Conservation (phyloP, 805 yeast species). For the Kuraishia piskuri region DNA sequence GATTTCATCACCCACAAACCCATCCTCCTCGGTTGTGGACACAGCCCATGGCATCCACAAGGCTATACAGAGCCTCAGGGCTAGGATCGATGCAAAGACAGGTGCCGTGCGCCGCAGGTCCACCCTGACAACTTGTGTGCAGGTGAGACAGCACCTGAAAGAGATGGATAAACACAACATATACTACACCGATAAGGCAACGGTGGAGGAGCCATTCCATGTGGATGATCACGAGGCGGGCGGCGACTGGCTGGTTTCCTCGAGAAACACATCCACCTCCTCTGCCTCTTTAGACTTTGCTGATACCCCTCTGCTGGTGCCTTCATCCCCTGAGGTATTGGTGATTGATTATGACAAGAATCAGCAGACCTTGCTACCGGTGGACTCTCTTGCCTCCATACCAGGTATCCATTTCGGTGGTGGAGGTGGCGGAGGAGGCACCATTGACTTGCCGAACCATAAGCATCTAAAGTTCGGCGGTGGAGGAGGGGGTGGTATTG, state of each 20-base stretch:
- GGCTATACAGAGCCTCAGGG: neutral
- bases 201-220: neutral
- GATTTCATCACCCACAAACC: neutral
- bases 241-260: neutral
- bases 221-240: neutral
- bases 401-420: slow-evolving; percentile 1
- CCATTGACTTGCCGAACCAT: neutral
- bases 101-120: neutral
- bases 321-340: neutral
- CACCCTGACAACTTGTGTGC: slow-evolving; percentile 1
- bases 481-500: neutral
- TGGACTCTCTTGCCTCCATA: neutral
- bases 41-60: neutral
- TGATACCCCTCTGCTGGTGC: neutral
- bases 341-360: neutral
- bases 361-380: neutral
- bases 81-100: neutral
- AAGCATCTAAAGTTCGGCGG: neutral
- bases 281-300: neutral
- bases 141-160: neutral
- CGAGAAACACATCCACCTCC: neutral
- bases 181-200: neutral
- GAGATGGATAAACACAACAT: neutral
- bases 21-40: neutral
- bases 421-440: slow-evolving; percentile 1